These are phyloP conservation scores for Ceratocystis huliohia DNA, from an alignment of 2,329 filamentous ascomycete species.

Conservation along the genomic window DNA sequence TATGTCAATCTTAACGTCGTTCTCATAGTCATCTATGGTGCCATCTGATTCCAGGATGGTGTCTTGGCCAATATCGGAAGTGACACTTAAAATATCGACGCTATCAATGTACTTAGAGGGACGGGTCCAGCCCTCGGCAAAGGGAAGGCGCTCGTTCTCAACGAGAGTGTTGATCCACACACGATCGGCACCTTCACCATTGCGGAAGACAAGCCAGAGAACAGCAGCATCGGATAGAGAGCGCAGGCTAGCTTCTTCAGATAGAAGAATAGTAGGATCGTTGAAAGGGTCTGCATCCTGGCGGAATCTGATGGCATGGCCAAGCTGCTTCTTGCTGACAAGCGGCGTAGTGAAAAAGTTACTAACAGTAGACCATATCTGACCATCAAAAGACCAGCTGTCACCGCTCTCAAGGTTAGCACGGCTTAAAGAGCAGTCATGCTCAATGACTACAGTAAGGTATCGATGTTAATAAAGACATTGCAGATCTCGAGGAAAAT, in stretches of 20 bases:
- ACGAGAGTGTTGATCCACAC: conserved; percentile 23
- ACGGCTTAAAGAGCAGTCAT: conserved; percentile 28
- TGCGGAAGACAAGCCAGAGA: conserved; percentile 23
- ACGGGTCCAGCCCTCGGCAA: conserved; percentile 17
- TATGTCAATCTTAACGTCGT: too few species aligned
- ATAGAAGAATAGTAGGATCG: conserved; percentile 25
- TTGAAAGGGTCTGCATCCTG: conserved; percentile 23
- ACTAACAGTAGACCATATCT: conserved; percentile 24
- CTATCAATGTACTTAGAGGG: neutral
- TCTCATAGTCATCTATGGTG: too few species aligned
- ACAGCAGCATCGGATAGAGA: conserved; percentile 24
- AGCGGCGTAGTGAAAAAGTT: conserved; percentile 22
- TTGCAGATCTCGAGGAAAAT: neutral
- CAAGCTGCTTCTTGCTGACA: conserved; percentile 26
- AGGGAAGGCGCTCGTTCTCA: conserved; percentile 20
- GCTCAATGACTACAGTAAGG: conserved; percentile 27
- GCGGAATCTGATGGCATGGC: conserved; percentile 25
- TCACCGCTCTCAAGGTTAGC: conserved; percentile 27
- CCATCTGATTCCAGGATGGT: neutral
- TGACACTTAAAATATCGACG: neutral
- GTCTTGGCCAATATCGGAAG: conserved; percentile 3
- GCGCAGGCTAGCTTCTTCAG: conserved; percentile 14
- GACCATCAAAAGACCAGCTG: conserved; percentile 26
- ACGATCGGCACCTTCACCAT: conserved; percentile 22
- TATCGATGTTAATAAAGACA: neutral